Conservation (phyloP, 768 basidiomycete genomes). For the Hericium alpestre region DNA sequence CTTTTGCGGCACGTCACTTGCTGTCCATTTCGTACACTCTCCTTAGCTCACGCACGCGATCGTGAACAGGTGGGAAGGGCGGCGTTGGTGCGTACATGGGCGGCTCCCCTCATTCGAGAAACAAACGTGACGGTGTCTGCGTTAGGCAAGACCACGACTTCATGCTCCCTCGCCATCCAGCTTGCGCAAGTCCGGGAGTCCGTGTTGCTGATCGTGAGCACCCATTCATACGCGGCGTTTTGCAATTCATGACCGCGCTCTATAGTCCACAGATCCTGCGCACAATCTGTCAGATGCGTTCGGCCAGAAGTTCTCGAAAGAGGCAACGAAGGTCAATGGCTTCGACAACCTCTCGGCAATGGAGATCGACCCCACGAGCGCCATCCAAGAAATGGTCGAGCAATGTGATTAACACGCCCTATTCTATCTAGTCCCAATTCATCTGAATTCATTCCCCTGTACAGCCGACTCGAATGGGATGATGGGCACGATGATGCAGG, state of each 20-base stretch:
- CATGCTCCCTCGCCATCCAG: constrained; percentile 95
- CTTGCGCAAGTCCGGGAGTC: constrained; percentile 83
- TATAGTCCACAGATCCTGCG: constrained; percentile 95
- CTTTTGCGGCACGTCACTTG: constrained; percentile 72
- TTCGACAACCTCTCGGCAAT: constrained; percentile 95
- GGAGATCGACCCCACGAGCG: constrained; percentile 98
- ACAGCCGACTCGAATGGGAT: constrained; percentile 81
- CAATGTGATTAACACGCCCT: constrained; percentile 52
- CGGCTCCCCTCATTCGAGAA: neutral
- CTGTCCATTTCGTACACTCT: constrained; percentile 7
- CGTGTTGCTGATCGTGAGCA: constrained; percentile 87
- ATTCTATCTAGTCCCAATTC: neutral
- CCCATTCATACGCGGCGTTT: neutral
- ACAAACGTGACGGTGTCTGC: neutral
- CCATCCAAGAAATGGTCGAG: constrained; percentile 99
- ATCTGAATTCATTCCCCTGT: neutral
- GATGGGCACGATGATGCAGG: constrained; percentile 99
- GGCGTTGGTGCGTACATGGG: constrained; percentile 69
- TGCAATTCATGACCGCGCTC: neutral
- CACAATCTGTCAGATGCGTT: constrained; percentile 99
- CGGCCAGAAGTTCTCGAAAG: constrained; percentile 98
- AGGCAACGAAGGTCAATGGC: constrained; percentile 96
- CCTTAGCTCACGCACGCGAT: neutral
- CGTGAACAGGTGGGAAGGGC: constrained; percentile 80
- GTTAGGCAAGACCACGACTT: constrained; percentile 94